These are phyloP conservation scores for Typha latifolia DNA, from an alignment of 176 grass and related monocot species.

Conservation along the genomic window DNA sequence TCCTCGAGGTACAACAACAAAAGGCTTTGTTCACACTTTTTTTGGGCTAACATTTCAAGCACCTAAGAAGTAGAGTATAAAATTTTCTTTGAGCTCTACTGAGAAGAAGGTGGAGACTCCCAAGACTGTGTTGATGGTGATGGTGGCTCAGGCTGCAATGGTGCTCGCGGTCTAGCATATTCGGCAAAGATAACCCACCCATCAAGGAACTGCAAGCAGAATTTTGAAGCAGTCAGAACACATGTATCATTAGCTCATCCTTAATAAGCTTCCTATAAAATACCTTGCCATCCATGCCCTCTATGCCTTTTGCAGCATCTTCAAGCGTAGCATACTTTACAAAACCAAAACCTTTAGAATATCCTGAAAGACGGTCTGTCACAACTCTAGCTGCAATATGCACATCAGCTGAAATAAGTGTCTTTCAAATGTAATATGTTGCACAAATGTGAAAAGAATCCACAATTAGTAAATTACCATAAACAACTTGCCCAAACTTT, in stretches of 20 bases:
- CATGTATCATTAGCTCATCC: too few species aligned
- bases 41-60: too few species aligned
- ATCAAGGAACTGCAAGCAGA: conserved; percentile 58
- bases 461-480: conserved; percentile 34
- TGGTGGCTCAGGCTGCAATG: conserved; percentile 22
- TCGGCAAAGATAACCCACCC: conserved; percentile 96
- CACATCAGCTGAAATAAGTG: conserved; percentile 20
- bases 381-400: conserved; percentile 67
- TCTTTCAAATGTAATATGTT: conserved; percentile 4
- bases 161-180: conserved; percentile 46
- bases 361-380: conserved; percentile 55
- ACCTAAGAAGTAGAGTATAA: too few species aligned
- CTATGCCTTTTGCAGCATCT: conserved; percentile 68
- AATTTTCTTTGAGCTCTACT: not conserved
- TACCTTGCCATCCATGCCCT: conserved; percentile 97
- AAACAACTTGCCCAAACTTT: conserved; percentile 72
- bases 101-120: conserved; percentile 31
- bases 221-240: conserved; percentile 1
- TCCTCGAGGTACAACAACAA: too few species aligned
- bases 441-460: conserved; percentile 3
- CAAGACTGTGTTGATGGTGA: conserved; percentile 28
- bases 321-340: conserved; percentile 58
- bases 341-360: conserved; percentile 93
- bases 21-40: too few species aligned
- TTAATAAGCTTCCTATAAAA: not conserved